A percentile compares a stretch with the other conserved stretches of the same genome.
These are phyloP conservation scores for Phytopythium aichiense DNA, from an alignment of 352 stramenopile species.

Conservation along the genomic window DNA sequence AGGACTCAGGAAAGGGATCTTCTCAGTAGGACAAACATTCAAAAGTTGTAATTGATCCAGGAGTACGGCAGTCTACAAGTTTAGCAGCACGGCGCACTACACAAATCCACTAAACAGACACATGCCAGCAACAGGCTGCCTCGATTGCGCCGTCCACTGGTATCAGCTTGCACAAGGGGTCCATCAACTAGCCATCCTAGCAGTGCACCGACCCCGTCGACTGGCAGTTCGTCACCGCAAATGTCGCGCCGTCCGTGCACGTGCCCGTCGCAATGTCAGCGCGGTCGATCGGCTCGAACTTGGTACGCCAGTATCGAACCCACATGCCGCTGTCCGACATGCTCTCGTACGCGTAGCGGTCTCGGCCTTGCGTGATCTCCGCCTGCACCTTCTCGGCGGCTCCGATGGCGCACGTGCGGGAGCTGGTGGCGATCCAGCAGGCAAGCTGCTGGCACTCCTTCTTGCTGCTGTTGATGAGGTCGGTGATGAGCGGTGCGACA, in stretches of 20 bases:
- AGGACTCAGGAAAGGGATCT: too few relatives aligned
- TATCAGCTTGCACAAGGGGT: too few relatives aligned
- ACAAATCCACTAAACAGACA: too few relatives aligned
- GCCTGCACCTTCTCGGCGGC: neutral
- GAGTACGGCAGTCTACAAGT: too few relatives aligned
- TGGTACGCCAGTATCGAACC: conserved; percentile 3
- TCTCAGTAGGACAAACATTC: too few relatives aligned
- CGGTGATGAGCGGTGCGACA: neutral
- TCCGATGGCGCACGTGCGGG: neutral
- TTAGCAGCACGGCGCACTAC: too few relatives aligned
- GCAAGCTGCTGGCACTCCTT: conserved; percentile 3
- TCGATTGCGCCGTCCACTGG: neutral
- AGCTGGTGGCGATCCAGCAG: neutral
- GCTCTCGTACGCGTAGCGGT: conserved; percentile 2
- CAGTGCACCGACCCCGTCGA: neutral
- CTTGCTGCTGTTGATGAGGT: conserved; percentile 1
- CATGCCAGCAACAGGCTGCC: too few relatives aligned
- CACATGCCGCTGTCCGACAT: neutral
- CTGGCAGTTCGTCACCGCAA: neutral
- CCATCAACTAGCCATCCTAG: neutral
- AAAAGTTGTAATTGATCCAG: too few relatives aligned
- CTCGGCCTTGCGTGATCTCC: neutral
- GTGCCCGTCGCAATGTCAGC: neutral
- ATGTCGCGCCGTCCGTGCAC: neutral
- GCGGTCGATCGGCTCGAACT: conserved; percentile 2